phyloP scores from a whole-genome alignment of 1,284 basidiomycete genomes.

The Puccinia novopanici region DNA sequence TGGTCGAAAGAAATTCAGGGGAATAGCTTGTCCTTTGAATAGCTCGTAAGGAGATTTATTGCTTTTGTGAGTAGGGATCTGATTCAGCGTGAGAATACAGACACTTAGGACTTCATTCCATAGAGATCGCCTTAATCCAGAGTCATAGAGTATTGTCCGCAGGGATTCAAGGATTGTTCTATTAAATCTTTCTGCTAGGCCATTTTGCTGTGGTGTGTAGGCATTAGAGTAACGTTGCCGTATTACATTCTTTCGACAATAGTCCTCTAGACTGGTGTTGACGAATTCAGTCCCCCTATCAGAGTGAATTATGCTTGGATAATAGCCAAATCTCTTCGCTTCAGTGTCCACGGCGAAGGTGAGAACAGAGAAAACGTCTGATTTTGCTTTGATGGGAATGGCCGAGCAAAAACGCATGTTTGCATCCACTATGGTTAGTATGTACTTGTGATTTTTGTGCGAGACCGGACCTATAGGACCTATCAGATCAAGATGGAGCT shows the following conservation, averaged over 20 bases:
- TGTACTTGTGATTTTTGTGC: slow-evolving; percentile 16
- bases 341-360: background rate
- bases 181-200: slow-evolving; percentile 8
- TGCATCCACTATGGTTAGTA: slow-evolving; percentile 8
- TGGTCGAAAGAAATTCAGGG: no score
- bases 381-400: background rate
- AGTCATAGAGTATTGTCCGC: background rate
- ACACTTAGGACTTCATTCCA: background rate
- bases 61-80: no score
- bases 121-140: background rate
- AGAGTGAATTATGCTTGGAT: background rate
- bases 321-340: slow-evolving; percentile 2
- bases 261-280: background rate
- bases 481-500: background rate
- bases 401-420: background rate
- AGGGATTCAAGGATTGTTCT: background rate
- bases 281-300: slow-evolving; percentile 18
- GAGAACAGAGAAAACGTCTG: background rate
- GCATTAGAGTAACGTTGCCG: no score
- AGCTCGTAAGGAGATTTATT: no score
- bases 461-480: background rate
- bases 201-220: slow-evolving; percentile 30
- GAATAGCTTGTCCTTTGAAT: no score
- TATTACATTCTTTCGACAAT: background rate
- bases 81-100: no score